A percentile compares a stretch with the other conserved stretches of the same genome.
phyloP scores from a whole-genome alignment of 768 basidiomycete genomes.

The Boletus sensibilis region DNA sequence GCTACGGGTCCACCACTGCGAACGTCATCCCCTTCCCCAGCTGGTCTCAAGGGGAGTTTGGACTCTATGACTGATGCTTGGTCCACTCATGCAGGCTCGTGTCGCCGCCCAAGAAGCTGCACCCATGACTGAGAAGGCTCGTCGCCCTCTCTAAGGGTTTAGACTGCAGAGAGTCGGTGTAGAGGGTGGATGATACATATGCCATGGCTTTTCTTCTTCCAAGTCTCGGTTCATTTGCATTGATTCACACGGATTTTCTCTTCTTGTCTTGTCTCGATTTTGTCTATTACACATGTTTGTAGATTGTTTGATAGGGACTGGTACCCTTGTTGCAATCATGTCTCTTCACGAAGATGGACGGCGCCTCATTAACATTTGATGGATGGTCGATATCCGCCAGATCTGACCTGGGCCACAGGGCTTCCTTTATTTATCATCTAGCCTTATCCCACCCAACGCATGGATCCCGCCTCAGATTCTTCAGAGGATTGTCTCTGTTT shows the following conservation, averaged over 20 bases:
- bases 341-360: too few relatives aligned
- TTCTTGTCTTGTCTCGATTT: slow-evolving; percentile 8
- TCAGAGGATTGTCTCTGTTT: slow-evolving; percentile 9
- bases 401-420: background rate
- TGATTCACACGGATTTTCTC: slow-evolving; percentile 21
- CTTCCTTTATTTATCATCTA: background rate
- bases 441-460: background rate
- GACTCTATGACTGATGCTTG: slow-evolving; percentile 6
- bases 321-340: slow-evolving; percentile 17
- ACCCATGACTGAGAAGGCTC: slow-evolving; percentile 31
- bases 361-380: background rate
- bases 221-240: slow-evolving; percentile 16
- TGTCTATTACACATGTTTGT: slow-evolving; percentile 19
- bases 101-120: slow-evolving; percentile 17
- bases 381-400: background rate
- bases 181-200: slow-evolving; percentile 2
- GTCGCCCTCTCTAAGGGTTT: slow-evolving; percentile 23
- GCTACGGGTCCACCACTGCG: slow-evolving; percentile 12
- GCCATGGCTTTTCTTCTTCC: background rate
- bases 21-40: slow-evolving; percentile 2
- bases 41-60: slow-evolving; percentile 5
- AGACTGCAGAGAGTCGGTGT: background rate
- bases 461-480: background rate
- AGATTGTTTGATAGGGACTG: slow-evolving; percentile 21
- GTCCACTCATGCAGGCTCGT: slow-evolving; percentile 12